A percentile compares a stretch with the other conserved stretches of the same genome.
phyloP scores from a whole-genome alignment of 1,284 basidiomycete genomes.

The Quambalaria eucalypti region DNA sequence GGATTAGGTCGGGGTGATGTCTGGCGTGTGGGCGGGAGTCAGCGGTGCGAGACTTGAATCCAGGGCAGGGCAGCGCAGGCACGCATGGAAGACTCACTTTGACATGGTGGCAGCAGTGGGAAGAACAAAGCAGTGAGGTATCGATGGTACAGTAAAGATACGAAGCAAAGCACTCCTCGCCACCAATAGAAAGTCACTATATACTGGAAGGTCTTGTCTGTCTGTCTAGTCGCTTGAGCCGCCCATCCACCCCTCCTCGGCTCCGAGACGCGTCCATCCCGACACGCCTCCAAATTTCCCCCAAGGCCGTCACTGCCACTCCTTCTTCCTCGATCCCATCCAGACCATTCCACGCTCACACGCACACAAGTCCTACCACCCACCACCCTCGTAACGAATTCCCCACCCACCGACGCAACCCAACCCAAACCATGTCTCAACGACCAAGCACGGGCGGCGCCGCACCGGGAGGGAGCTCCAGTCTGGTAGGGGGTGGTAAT shows the following conservation, averaged over 20 bases:
- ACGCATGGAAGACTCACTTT: background rate
- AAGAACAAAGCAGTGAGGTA: too few species aligned
- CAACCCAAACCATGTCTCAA: background rate
- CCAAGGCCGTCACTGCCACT: background rate
- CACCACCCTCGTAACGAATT: too few species aligned
- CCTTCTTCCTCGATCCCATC: background rate
- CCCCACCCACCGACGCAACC: too few species aligned
- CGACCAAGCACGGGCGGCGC: background rate
- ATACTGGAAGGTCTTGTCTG: too few species aligned
- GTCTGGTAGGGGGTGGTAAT: too few species aligned
- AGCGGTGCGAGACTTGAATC: background rate
- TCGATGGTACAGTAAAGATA: too few species aligned
- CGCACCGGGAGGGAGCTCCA: background rate
- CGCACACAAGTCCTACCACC: background rate
- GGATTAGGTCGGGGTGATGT: conserved; percentile 68
- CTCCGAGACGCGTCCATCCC: too few species aligned
- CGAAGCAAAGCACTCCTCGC: too few species aligned
- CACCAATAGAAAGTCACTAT: too few species aligned
- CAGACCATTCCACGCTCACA: background rate
- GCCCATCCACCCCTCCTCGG: too few species aligned
- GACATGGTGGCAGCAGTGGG: too few species aligned
- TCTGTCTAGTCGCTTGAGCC: too few species aligned
- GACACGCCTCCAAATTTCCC: background rate
- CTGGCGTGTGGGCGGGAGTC: conserved; percentile 5
- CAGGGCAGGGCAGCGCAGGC: background rate